phyloP scores from a whole-genome alignment of 192 early-diverging fungal species.

The Rhizophagus sp. region DNA sequence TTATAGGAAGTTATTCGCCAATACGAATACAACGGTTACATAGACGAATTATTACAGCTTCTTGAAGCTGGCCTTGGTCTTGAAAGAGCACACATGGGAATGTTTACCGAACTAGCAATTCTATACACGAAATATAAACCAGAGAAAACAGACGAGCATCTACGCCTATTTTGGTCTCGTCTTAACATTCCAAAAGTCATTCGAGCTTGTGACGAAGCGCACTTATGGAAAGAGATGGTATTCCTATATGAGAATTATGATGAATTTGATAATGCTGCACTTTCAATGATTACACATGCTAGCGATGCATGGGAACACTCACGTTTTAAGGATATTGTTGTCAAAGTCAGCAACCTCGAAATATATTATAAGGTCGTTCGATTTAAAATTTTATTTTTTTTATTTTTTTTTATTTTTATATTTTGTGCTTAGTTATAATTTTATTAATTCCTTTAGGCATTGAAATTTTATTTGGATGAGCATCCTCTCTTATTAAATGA shows the following conservation, averaged over 20 bases:
- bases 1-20: constrained; percentile 68
- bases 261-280: constrained; percentile 97
- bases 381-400: not conserved
- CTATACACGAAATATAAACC: constrained; percentile 96
- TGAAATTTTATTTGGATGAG: constrained; percentile 95
- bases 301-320: constrained; percentile 96
- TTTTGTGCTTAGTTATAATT: not conserved
- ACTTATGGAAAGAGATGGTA: constrained; percentile 96
- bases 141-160: constrained; percentile 95
- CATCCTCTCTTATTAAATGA: constrained; percentile 95
- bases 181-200: constrained; percentile 99
- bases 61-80: constrained; percentile 93
- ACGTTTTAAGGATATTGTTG: constrained; percentile 94
- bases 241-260: constrained; percentile 99
- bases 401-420: not conserved
- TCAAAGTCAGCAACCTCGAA: constrained; percentile 97
- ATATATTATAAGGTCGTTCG: constrained; percentile 88
- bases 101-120: constrained; percentile 99
- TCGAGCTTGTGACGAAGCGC: constrained; percentile 85
- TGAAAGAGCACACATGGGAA: constrained; percentile 99
- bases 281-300: constrained; percentile 95
- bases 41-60: constrained; percentile 88
- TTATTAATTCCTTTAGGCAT: constrained; percentile 47
- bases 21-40: constrained; percentile 88
- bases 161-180: constrained; percentile 95